phyloP scores from a whole-genome alignment of 495 filamentous ascomycete species.

The Penicillium pulvis region DNA sequence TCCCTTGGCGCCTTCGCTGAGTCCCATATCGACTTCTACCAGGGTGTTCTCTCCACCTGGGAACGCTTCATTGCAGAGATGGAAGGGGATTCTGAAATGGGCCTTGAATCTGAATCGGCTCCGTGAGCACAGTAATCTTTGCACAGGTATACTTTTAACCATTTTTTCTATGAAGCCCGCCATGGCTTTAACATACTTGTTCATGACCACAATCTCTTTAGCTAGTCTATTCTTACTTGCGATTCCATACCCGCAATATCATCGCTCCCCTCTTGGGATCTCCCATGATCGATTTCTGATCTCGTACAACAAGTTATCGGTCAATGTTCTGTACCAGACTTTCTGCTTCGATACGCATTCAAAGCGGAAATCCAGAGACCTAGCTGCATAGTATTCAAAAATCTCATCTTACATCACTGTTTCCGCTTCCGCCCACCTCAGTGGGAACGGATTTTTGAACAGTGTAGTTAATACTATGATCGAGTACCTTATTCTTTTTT shows the following conservation, averaged over 20 bases:
- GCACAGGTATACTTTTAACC: not conserved
- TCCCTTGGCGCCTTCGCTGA: constrained; percentile 82
- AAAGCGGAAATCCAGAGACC: not conserved
- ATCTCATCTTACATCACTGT: not conserved
- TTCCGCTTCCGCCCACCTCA: no score
- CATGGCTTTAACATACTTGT: not conserved
- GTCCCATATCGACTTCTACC: constrained; percentile 85
- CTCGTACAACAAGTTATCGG: not conserved
- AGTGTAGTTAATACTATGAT: no score
- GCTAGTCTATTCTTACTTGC: constrained; percentile 1
- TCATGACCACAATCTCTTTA: not conserved
- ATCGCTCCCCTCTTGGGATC: not conserved
- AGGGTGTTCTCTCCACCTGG: constrained; percentile 78
- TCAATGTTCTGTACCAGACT: not conserved
- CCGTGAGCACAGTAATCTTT: not conserved
- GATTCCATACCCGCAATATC: constrained; percentile 2
- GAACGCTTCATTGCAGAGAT: constrained; percentile 86
- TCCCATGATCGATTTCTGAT: not conserved
- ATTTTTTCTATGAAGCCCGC: not conserved
- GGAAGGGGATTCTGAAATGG: constrained; percentile 59
- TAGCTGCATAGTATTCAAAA: not conserved
- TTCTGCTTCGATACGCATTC: not conserved
- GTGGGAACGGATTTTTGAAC: no score
- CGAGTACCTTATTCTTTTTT: no score
- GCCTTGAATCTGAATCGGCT: not conserved